phyloP scores from a whole-genome alignment of 495 filamentous ascomycete species.

The Friedmanniomyces simplex region DNA sequence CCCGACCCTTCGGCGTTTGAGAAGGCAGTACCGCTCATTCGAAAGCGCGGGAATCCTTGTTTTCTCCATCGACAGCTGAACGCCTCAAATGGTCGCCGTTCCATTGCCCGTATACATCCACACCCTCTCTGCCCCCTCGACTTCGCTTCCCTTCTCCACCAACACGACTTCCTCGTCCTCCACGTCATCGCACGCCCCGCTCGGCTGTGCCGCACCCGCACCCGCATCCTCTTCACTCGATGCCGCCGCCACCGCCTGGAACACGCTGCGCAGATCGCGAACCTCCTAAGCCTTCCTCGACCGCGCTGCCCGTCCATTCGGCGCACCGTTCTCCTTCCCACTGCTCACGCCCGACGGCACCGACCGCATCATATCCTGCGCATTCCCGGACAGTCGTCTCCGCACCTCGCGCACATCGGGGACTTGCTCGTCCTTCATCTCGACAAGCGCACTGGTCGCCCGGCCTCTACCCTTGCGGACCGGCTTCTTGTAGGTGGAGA shows the following conservation, averaged over 20 bases:
- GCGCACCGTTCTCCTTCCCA: conserved; percentile 15
- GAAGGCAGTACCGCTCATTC: no score
- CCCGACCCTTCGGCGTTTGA: no score
- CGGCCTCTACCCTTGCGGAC: conserved; percentile 29
- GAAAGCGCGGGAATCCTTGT: no score
- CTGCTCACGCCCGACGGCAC: background rate
- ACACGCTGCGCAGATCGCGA: background rate
- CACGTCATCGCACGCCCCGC: no score
- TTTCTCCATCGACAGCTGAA: no score
- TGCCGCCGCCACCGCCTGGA: background rate
- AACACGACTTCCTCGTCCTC: no score
- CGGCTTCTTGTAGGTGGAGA: conserved; percentile 87
- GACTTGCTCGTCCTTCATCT: conserved; percentile 39
- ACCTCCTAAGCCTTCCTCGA: conserved; percentile 20
- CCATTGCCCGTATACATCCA: no score
- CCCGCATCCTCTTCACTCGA: no score
- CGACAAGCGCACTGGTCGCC: conserved; percentile 32
- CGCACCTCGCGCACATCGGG: conserved; percentile 32
- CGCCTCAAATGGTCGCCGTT: no score
- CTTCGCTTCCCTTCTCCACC: no score
- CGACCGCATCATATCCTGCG: background rate
- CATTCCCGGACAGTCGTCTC: conserved; percentile 19
- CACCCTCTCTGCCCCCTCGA: no score
- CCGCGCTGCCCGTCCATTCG: conserved; percentile 10
- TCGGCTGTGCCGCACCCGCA: background rate